Percentiles rank a stretch among this genome's conserved stretches.
Conservation (phyloP, 2,329 filamentous ascomycete species). For the Cladosporium sp. region DNA sequence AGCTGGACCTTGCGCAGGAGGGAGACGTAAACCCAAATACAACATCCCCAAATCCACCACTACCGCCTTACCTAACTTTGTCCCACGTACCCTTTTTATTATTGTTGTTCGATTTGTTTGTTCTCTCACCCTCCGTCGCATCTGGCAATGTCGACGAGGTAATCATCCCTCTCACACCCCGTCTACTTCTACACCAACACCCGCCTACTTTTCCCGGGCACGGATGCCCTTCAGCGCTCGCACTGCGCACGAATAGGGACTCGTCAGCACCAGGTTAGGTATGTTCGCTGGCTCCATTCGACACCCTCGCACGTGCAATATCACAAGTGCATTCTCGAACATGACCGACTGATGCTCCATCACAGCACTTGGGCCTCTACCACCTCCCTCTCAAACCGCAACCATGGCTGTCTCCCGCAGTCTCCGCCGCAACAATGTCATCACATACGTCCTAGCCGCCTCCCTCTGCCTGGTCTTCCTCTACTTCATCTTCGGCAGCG, state of each 20-base stretch:
- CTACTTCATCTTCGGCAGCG: constrained; percentile 51
- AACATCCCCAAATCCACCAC: not conserved
- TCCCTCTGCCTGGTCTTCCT: constrained; percentile 62
- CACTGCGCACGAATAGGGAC: not conserved
- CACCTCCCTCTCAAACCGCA: constrained; percentile 15
- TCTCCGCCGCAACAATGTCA: constrained; percentile 74
- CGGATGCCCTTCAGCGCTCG: not conserved
- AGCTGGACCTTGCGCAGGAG: constrained; percentile 1
- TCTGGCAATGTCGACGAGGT: constrained; percentile 13
- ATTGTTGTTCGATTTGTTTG: too few species aligned
- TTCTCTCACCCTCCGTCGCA: not conserved
- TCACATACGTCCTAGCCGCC: constrained; percentile 68
- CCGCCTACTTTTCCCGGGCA: too few species aligned
- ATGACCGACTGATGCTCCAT: not conserved
- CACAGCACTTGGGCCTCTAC: not conserved
- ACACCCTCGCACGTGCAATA: not conserved
- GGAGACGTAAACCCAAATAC: constrained; percentile 4
- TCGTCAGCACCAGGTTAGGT: constrained; percentile 5
- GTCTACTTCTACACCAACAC: not conserved
- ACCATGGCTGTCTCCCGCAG: constrained; percentile 59
- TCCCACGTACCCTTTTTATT: not conserved
- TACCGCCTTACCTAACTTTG: too few species aligned
- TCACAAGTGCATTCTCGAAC: not conserved
- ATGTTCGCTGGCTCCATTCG: not conserved
- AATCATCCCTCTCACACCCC: not conserved